Evolutionary conservation across 1,284 basidiomycete genomes (phyloP).

Genomic region (Hypsizygus ulmarius): DNA sequence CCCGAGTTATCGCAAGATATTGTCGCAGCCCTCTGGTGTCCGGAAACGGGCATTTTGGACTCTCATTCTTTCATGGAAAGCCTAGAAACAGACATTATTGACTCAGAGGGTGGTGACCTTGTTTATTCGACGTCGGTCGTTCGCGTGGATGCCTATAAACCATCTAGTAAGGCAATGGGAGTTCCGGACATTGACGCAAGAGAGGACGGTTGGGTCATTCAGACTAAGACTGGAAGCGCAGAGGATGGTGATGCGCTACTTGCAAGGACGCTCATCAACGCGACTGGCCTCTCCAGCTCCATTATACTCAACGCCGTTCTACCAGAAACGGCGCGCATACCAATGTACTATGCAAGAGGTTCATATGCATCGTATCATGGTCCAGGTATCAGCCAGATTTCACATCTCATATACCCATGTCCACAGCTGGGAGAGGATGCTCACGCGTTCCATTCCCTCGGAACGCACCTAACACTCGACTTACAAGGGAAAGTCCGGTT

Average conservation of each 20-base stretch:
- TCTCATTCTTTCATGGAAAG: slow-evolving; percentile 81
- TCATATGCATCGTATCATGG: slow-evolving; percentile 88
- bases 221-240: slow-evolving; percentile 50
- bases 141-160: slow-evolving; percentile 70
- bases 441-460: slow-evolving; percentile 75
- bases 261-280: slow-evolving; percentile 85
- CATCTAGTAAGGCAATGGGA: slow-evolving; percentile 18
- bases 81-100: slow-evolving; percentile 75
- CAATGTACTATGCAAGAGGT: slow-evolving; percentile 77
- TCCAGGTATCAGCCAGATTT: slow-evolving; percentile 63
- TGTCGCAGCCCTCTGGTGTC: slow-evolving; percentile 74
- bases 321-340: slow-evolving; percentile 50
- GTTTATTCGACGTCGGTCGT: slow-evolving; percentile 85
- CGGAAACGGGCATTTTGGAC: slow-evolving; percentile 90
- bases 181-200: slow-evolving; percentile 23
- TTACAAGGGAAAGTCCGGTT: slow-evolving; percentile 87
- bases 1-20: slow-evolving; percentile 78
- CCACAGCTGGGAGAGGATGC: slow-evolving; percentile 59
- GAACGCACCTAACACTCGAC: slow-evolving; percentile 90
- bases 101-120: slow-evolving; percentile 71
- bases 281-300: slow-evolving; percentile 79
- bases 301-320: slow-evolving; percentile 73
- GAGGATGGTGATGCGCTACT: slow-evolving; percentile 70
- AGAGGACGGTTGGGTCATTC: slow-evolving; percentile 69
- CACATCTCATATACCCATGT: slow-evolving; percentile 86